Evolutionary conservation across 345 rosid genomes (phyloP), one percentile per base, ranked within the genome.

Genomic region (Mercurialis annua): DNA sequence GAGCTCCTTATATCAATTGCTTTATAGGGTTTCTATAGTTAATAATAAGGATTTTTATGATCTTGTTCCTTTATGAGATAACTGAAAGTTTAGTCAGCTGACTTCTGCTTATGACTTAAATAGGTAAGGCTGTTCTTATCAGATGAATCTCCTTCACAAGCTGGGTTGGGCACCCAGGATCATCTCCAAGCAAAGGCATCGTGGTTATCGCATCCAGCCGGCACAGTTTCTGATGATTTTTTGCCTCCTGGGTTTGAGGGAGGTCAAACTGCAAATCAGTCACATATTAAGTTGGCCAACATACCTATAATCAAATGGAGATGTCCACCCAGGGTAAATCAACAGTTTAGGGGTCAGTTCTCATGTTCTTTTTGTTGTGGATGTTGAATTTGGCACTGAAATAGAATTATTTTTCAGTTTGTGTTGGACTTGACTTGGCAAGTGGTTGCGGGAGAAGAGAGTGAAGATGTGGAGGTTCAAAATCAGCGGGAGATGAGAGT

Each of bases 231-330:
- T 29, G 96, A 89, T 62, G 97, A 89, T 65, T 62, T 75, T 80
- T 79, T 87, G 61, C 97, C 97, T 58, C 99, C 99, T 62, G 98
- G 99, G 65, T 94, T 94, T 66, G 97, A 89, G 71, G 91, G 86
- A 80, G 67, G 81, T 59, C 81, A 77, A 50, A 57, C 87, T 70
- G 66, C 89, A 27, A 63, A 53, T 60, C 85, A 79, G 17, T 64
- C 57, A 2, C 96, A 82, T 51, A 78, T 87, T 70, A 81, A 79
- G 67, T 52, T 88, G 74, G 77, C 89, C 40, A 96, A 88, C 58
- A 82, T 94, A 64, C 84, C 93, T 53, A 68, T 85, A n/a, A 77
- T 81, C 67, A 80, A 81, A 61, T 94, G 99, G 99, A 86, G 71
- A 75, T 75, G 84, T 75, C 86, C 92, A 72, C 73, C 82, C 65